Conservation (phyloP, 73 alveolate species). For the Paramecium octaurelia region DNA sequence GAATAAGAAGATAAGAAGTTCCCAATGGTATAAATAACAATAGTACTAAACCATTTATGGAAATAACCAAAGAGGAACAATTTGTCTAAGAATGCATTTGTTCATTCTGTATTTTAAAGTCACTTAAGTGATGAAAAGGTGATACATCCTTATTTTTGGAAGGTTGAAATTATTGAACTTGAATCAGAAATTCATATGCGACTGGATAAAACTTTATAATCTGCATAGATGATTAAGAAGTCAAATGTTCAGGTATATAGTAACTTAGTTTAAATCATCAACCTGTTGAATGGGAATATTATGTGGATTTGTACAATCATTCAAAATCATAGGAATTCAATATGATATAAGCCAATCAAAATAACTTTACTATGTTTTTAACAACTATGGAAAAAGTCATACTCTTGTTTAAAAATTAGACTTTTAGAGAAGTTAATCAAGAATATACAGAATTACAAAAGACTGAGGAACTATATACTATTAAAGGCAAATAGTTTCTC, state of each 20-base stretch:
- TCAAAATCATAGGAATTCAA: background rate
- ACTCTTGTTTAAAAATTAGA: background rate
- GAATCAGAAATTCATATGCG: conserved; percentile 5
- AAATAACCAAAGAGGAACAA: background rate
- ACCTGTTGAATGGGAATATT: conserved; percentile 40
- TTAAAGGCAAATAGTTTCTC: background rate
- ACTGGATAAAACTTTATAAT: background rate
- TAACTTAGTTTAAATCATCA: background rate
- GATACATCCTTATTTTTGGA: conserved; percentile 20
- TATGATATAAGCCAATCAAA: background rate
- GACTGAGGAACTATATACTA: background rate
- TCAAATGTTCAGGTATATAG: background rate
- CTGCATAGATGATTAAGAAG: background rate
- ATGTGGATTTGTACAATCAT: background rate
- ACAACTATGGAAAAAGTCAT: background rate
- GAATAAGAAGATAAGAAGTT: background rate
- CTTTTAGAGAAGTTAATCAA: conserved; percentile 3
- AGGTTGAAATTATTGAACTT: background rate
- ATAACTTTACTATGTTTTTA: background rate
- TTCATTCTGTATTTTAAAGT: background rate
- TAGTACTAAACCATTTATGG: background rate
- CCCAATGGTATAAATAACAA: background rate
- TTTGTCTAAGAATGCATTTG: background rate
- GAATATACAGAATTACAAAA: background rate
- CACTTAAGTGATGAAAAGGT: conserved; percentile 17